Base-by-base conservation (phyloP, 1,284 basidiomycete genomes). In the Melampsora americana region DNA sequence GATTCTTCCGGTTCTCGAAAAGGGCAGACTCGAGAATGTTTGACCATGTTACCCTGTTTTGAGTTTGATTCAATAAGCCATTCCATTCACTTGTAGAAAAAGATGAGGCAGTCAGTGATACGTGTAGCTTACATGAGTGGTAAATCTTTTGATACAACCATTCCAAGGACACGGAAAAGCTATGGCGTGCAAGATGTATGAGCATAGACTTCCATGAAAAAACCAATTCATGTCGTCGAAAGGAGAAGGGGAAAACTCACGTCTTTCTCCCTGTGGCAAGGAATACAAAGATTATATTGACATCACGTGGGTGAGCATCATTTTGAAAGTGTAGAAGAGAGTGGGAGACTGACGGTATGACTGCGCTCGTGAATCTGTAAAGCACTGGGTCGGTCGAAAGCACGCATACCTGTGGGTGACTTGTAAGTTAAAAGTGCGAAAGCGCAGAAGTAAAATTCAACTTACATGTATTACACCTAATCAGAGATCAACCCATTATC, bases 91-190 rank as follows among this genome's bases (percentile, higher is more conserved):
- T 2, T 32, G 11, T n/a, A 7, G 60, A 32, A 62, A 62, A 35
- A 62, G 7, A 32, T 5, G 23, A 9, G 28, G 2, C 11, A 35
- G 32, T 62, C 2, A 39, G 11, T 30, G 5, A 32, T 64, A 30
- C 28, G 39, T 9, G 39, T 20, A 23, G 30, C 71, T 74, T 53
- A 74, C 71, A 48, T 74, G 71, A 32, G 71, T 74, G 35, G 71
- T 74, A 46, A 74, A 74, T 26, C 71, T 64, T 61, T 74, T 74
- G 42, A 74, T 62, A 16, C 71, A 74, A 48, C 71, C 71, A 66
- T 74, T 66, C 71, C 71, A 74, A 61, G 71, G 71, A 48, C 71
- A 74, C 28, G 71, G 71, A 67, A 74, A 74, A 14, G 71, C 71
- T 74, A 50, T 67, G 5, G 6, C 39, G 39, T 12, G 39, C 12